Evolutionary conservation across 768 basidiomycete species (phyloP).

Genomic region (Sarcodon sp.): DNA sequence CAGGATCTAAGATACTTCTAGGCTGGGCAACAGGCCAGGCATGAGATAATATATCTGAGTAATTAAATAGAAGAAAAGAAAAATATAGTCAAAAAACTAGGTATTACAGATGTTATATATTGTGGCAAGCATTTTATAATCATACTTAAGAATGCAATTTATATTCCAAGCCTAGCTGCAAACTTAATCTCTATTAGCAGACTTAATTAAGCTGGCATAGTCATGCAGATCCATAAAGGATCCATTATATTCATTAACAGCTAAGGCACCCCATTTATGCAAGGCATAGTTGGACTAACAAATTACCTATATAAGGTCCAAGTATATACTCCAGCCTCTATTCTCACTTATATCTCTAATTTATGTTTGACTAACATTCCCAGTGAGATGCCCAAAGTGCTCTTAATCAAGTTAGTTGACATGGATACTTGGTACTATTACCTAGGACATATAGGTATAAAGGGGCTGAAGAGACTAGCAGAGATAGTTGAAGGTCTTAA

Average conservation of each 20-base stretch:
- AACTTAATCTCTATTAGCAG: neutral
- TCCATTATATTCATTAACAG: neutral
- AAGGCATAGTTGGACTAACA: neutral
- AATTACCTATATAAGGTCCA: neutral
- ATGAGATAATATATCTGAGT: no score
- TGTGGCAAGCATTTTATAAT: neutral
- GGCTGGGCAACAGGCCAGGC: no score
- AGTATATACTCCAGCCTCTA: neutral
- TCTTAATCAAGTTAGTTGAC: neutral
- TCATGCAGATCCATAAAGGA: neutral
- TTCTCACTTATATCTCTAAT: neutral
- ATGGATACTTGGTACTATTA: slow-evolving; percentile 8
- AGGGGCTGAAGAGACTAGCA: slow-evolving; percentile 5
- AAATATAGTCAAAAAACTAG: no score
- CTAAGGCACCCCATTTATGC: neutral
- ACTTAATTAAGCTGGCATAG: neutral
- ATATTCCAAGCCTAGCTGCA: neutral
- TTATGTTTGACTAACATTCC: neutral
- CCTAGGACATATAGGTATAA: slow-evolving; percentile 6
- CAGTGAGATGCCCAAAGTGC: neutral
- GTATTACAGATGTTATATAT: no score
- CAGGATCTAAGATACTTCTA: no score
- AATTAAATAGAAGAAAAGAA: no score
- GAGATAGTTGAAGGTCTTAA: slow-evolving; percentile 7
- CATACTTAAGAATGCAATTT: neutral